Conservation (phyloP, 768 basidiomycete species). For the Kwoniella shandongensis region DNA sequence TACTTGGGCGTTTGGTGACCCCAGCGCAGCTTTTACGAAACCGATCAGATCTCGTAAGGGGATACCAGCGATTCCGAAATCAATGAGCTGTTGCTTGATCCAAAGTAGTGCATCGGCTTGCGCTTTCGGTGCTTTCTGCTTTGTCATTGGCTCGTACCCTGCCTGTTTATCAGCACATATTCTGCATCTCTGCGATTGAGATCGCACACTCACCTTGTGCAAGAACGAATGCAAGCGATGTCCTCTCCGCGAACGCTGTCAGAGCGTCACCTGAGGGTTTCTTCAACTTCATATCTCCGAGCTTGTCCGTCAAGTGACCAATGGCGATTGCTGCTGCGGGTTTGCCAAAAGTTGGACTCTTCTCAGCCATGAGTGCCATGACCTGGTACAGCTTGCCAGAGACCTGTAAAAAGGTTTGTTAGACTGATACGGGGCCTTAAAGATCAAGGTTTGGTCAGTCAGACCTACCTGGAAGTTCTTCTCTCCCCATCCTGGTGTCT, state of each 20-base stretch:
- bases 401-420: slow-evolving; percentile 71
- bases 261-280: slow-evolving; percentile 91
- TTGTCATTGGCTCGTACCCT: slow-evolving; percentile 91
- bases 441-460: too few species aligned
- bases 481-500: slow-evolving; percentile 91
- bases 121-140: slow-evolving; percentile 96
- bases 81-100: slow-evolving; percentile 79
- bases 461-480: slow-evolving; percentile 89
- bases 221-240: slow-evolving; percentile 89
- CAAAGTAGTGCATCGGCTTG: slow-evolving; percentile 85
- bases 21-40: slow-evolving; percentile 79
- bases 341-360: slow-evolving; percentile 77
- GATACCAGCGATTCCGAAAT: slow-evolving; percentile 88
- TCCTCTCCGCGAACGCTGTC: slow-evolving; percentile 81
- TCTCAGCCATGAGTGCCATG: slow-evolving; percentile 69
- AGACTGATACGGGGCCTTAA: not conserved
- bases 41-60: slow-evolving; percentile 81
- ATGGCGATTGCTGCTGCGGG: slow-evolving; percentile 79
- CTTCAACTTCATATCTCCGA: slow-evolving; percentile 94
- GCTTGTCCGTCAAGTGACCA: slow-evolving; percentile 82
- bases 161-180: not conserved
- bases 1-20: slow-evolving; percentile 91
- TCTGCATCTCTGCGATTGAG: not conserved
- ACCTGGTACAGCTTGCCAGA: slow-evolving; percentile 84
- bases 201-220: slow-evolving; percentile 82